phyloP scores from a whole-genome alignment of 2,329 filamentous ascomycete genomes.

The Neonectria coccinea region DNA sequence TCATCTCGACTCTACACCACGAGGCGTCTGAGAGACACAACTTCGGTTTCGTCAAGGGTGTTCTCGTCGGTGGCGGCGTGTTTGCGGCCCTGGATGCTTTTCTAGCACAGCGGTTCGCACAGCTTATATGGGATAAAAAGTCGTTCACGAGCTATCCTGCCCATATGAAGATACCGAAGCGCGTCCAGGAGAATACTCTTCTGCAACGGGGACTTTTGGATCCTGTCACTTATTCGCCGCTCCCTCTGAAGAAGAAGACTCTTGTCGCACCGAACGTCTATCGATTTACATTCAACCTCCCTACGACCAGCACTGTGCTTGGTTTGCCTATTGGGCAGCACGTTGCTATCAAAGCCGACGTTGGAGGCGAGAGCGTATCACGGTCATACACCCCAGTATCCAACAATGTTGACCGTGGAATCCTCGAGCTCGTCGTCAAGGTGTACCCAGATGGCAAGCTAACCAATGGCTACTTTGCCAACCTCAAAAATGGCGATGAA shows the following conservation, averaged over 20 bases:
- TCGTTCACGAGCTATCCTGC: conserved; percentile 44
- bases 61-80: too few species aligned
- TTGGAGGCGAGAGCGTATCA: conserved; percentile 59
- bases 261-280: conserved; percentile 58
- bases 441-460: conserved; percentile 63
- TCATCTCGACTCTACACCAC: too few species aligned
- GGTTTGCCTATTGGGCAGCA: conserved; percentile 70
- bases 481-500: conserved; percentile 60
- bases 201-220: conserved; percentile 60
- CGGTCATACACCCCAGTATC: conserved; percentile 68
- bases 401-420: conserved; percentile 62
- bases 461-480: conserved; percentile 61
- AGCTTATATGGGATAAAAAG: too few species aligned
- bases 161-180: conserved; percentile 53
- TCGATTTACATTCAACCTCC: conserved; percentile 61
- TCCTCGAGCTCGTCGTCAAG: conserved; percentile 63
- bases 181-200: conserved; percentile 46
- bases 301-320: conserved; percentile 56
- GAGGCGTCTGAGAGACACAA: too few species aligned
- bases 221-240: conserved; percentile 58
- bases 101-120: too few species aligned
- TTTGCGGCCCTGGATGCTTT: too few species aligned
- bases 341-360: conserved; percentile 61
- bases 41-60: too few species aligned
- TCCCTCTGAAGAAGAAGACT: conserved; percentile 58